phyloP scores from a whole-genome alignment of 1,284 basidiomycete species.

The Phaffia rhodozyma region DNA sequence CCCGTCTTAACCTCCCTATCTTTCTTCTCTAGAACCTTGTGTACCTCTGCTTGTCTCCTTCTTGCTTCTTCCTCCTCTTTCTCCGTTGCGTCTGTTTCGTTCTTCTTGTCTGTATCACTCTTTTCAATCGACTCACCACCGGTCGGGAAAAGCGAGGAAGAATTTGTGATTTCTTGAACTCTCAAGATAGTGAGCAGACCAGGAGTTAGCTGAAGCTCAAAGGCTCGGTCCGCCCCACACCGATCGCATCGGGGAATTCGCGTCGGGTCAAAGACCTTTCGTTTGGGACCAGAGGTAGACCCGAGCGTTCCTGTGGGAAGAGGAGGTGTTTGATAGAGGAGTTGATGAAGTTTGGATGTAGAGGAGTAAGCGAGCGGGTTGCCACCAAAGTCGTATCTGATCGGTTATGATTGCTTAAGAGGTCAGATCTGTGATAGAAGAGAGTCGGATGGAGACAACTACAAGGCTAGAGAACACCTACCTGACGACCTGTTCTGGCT shows the following conservation, averaged over 20 bases:
- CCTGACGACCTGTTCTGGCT: slow-evolving; percentile 32
- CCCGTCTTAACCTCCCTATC: slow-evolving; percentile 18
- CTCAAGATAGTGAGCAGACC: slow-evolving; percentile 32
- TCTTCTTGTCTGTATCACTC: slow-evolving; percentile 20
- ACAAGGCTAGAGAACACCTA: slow-evolving; percentile 15
- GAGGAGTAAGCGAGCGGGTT: slow-evolving; percentile 34
- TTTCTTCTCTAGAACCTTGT: slow-evolving; percentile 22
- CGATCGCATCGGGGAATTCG: slow-evolving; percentile 28
- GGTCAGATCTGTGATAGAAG: no score
- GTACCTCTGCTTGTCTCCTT: slow-evolving; percentile 21
- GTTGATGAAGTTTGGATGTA: slow-evolving; percentile 29
- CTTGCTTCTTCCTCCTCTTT: slow-evolving; percentile 14
- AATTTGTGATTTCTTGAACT: slow-evolving; percentile 24
- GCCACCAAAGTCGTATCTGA: slow-evolving; percentile 34
- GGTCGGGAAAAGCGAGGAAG: not conserved
- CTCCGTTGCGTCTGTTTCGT: slow-evolving; percentile 28
- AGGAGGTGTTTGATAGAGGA: slow-evolving; percentile 29
- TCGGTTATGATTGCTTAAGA: not conserved
- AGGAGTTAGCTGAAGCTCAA: slow-evolving; percentile 36
- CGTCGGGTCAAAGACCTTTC: slow-evolving; percentile 22
- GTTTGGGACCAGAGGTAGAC: slow-evolving; percentile 14
- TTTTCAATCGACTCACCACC: no score
- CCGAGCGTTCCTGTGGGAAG: slow-evolving; percentile 21
- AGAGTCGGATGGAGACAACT: not conserved
- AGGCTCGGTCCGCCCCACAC: slow-evolving; percentile 30